Evolutionary conservation across 1,139 yeast species (phyloP), one percentile per base, ranked within the genome.

Genomic region (Lodderomyces beijingensis): DNA sequence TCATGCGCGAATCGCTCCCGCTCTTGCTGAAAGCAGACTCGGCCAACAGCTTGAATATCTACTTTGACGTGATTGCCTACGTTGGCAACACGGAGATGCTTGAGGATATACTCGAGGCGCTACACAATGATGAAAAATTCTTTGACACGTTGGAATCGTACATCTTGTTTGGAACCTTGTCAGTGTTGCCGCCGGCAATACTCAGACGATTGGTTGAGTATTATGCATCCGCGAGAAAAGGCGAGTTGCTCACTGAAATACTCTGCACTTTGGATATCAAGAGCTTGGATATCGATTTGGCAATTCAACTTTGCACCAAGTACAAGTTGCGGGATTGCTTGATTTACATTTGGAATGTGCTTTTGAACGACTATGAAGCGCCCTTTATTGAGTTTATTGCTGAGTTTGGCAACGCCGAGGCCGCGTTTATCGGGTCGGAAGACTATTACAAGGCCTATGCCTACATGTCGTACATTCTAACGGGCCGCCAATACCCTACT

Each of bases 401-500:
- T 1, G 65, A 62, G 15, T 59, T 77, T 12, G 30, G 37, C 5
- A 37, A 42, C 27, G 30, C 25, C 3, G 24, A 31, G 3, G 30
- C 25, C 3, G 24, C 30, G 3, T 31, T 34, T n/a, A 4, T 20
- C n/a, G 10, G 43, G 37, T 4, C 28, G 6, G 47, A 50, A 2
- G 58, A 59, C 16, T 42, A 51, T 15, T 36, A 40, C 6, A 68
- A 65, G 40, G 74, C 77, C 0, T 84, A 63, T 44, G 63, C 79
- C 0, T 88, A 82, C 50, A 52, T 88, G 44, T 67, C 88, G 0
- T 80, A 75, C 45, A 61, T 79, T n/a, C 58, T 86, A 27, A 79
- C 88, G 0, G 93, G 95, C 1, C 60, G 88, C 31, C 80, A 80
- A 38, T 88, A 79, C 50, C 96, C 96, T 0, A 78, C 82, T 0